Percentiles rank a stretch among this genome's conserved stretches.
Conservation (phyloP, 495 filamentous ascomycete species). For the Penicillium pulvis region DNA sequence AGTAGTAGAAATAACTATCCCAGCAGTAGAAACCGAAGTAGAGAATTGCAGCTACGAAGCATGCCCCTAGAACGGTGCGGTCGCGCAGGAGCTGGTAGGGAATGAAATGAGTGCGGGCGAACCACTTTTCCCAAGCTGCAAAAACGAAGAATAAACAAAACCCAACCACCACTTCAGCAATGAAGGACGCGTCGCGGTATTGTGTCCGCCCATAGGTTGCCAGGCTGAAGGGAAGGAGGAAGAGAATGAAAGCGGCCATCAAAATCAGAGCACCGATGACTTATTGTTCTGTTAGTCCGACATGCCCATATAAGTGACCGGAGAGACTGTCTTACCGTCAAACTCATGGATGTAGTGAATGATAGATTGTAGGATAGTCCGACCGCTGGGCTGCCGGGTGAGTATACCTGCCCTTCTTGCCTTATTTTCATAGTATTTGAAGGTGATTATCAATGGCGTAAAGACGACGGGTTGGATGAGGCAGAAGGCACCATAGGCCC, state of each 20-base stretch:
- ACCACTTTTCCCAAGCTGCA: slow-evolving; percentile 54
- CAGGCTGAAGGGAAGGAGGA: slow-evolving; percentile 63
- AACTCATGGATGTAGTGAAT: slow-evolving; percentile 58
- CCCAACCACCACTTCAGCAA: slow-evolving; percentile 60
- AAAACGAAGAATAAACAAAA: slow-evolving; percentile 56
- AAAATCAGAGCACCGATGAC: slow-evolving; percentile 59
- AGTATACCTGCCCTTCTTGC: background rate
- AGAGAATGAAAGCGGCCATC: slow-evolving; percentile 55
- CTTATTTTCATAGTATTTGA: slow-evolving; percentile 5
- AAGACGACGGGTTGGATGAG: slow-evolving; percentile 8
- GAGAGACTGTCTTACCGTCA: slow-evolving; percentile 39
- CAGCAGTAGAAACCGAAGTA: slow-evolving; percentile 57
- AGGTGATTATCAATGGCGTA: slow-evolving; percentile 1
- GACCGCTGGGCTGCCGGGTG: slow-evolving; percentile 27
- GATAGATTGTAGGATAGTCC: slow-evolving; percentile 41
- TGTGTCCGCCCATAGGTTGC: slow-evolving; percentile 42
- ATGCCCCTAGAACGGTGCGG: slow-evolving; percentile 66
- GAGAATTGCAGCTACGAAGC: slow-evolving; percentile 55
- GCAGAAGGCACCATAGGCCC: slow-evolving; percentile 3
- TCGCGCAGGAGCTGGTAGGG: slow-evolving; percentile 57
- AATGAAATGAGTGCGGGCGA: slow-evolving; percentile 60
- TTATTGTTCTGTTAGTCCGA: slow-evolving; percentile 12
- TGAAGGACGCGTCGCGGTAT: slow-evolving; percentile 56
- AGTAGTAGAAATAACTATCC: slow-evolving; percentile 65
- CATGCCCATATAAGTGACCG: background rate